Evolutionary conservation across 176 grass and related monocot genomes (phyloP).

Genomic region (Raddia distichophylla): DNA sequence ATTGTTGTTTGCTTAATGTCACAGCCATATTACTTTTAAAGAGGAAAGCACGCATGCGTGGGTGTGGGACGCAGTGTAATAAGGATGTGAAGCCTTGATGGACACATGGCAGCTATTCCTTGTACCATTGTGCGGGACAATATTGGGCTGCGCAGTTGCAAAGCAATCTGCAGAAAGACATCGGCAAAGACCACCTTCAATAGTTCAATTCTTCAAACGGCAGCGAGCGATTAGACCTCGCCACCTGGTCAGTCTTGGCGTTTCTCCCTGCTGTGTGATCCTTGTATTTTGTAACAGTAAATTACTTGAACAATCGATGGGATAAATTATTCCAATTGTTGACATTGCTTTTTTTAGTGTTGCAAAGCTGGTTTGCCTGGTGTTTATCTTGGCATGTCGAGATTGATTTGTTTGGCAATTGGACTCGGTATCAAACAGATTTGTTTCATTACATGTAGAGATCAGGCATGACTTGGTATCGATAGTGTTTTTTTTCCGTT

Average conservation of each 20-base stretch:
- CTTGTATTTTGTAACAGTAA: constrained; percentile 29
- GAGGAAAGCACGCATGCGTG: neutral
- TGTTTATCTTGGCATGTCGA: neutral
- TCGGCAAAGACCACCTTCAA: neutral
- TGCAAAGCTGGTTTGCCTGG: neutral
- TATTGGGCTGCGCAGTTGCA: neutral
- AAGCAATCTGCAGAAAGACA: neutral
- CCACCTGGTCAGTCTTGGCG: neutral
- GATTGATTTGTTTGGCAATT: neutral
- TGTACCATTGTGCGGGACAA: neutral
- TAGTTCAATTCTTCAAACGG: too few species aligned
- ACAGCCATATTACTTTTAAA: neutral
- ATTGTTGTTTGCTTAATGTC: constrained; percentile 5
- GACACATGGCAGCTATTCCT: neutral
- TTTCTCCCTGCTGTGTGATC: neutral
- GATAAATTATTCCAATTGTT: neutral
- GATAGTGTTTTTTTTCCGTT: neutral
- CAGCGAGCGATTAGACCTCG: too few species aligned
- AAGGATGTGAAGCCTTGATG: neutral
- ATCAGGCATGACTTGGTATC: neutral
- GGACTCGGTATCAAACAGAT: neutral
- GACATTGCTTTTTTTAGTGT: neutral
- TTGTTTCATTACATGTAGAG: neutral
- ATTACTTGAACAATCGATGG: neutral
- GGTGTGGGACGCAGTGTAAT: neutral